Evolutionary conservation across 1,139 yeast species (phyloP).

Genomic region (Kurtzmaniella quercitrusa): DNA sequence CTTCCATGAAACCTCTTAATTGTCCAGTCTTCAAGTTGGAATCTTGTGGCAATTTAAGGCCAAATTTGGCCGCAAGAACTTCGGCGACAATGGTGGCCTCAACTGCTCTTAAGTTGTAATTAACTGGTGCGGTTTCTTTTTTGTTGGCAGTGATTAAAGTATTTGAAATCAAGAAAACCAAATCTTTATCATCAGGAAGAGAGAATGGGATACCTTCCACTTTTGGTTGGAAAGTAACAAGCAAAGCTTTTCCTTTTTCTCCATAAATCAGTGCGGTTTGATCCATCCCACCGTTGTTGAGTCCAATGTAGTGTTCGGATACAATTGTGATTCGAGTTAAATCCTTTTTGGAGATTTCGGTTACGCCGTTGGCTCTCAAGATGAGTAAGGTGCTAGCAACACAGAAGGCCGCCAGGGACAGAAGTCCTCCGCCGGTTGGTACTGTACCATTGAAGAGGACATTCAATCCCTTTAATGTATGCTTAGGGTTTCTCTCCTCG

Average conservation of each 20-base stretch:
- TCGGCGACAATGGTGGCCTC: slow-evolving; percentile 66
- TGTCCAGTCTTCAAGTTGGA: slow-evolving; percentile 62
- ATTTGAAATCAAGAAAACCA: slow-evolving; percentile 61
- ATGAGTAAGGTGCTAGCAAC: slow-evolving; percentile 62
- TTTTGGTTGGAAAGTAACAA: slow-evolving; percentile 60
- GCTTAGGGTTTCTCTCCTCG: slow-evolving; percentile 25
- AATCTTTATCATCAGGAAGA: slow-evolving; percentile 45
- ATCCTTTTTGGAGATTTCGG: slow-evolving; percentile 43
- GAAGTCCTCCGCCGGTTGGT: slow-evolving; percentile 71
- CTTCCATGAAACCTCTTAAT: slow-evolving; percentile 60
- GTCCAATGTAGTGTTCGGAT: slow-evolving; percentile 71
- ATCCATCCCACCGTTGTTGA: slow-evolving; percentile 77
- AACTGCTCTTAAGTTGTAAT: slow-evolving; percentile 67
- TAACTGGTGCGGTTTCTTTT: slow-evolving; percentile 65
- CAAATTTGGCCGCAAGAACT: slow-evolving; percentile 46
- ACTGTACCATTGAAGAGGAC: slow-evolving; percentile 61
- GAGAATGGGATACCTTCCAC: slow-evolving; percentile 53
- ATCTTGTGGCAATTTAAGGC: slow-evolving; percentile 43
- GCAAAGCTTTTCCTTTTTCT: slow-evolving; percentile 54
- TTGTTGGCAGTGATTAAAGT: slow-evolving; percentile 62
- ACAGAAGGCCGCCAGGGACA: slow-evolving; percentile 72
- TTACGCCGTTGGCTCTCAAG: slow-evolving; percentile 50
- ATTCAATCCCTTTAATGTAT: slow-evolving; percentile 43
- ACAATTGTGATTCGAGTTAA: slow-evolving; percentile 61
- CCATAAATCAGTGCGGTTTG: slow-evolving; percentile 73